A percentile compares a stretch with the other conserved stretches of the same genome.
Evolutionary conservation across 106 monocot genomes (phyloP).

Genomic region (Dendrobium nobile): DNA sequence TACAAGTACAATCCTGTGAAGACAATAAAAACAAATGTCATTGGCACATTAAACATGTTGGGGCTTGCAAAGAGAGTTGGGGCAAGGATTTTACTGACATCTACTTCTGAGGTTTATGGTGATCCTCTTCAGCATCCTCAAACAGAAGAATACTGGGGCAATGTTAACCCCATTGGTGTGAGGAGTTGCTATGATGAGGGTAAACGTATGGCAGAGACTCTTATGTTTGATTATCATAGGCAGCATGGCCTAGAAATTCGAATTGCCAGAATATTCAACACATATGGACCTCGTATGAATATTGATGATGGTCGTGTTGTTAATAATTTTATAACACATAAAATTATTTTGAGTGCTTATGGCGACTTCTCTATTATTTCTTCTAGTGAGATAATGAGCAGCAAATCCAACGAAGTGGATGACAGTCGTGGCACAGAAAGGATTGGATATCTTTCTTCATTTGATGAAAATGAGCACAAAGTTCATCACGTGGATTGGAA

Average conservation of each 20-base stretch:
- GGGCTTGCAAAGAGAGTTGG: slow-evolving; percentile 97
- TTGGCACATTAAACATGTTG: slow-evolving; percentile 95
- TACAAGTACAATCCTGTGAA: slow-evolving; percentile 99
- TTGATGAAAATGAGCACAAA: no score
- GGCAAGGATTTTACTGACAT: slow-evolving; percentile 95
- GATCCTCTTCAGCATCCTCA: slow-evolving; percentile 98
- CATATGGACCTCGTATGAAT: slow-evolving; percentile 97
- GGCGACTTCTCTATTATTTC: no score
- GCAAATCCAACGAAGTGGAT: no score
- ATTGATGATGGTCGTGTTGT: slow-evolving; percentile 98
- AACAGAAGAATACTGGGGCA: slow-evolving; percentile 95
- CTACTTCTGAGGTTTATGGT: slow-evolving; percentile 97
- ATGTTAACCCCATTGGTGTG: slow-evolving; percentile 78
- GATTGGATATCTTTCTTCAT: no score
- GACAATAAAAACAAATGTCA: slow-evolving; percentile 99
- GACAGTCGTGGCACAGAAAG: no score
- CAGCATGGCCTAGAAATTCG: slow-evolving; percentile 52
- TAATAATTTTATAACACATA: slow-evolving; percentile 92
- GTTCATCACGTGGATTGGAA: no score
- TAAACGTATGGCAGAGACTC: no score
- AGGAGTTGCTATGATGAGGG: no score
- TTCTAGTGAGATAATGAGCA: no score
- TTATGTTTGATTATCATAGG: no score
- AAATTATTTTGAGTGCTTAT: no score
- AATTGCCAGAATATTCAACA: slow-evolving; percentile 96